These are phyloP conservation scores for Fraxinus americana DNA, from an alignment of 257 asterid genomes.

Conservation along the genomic window DNA sequence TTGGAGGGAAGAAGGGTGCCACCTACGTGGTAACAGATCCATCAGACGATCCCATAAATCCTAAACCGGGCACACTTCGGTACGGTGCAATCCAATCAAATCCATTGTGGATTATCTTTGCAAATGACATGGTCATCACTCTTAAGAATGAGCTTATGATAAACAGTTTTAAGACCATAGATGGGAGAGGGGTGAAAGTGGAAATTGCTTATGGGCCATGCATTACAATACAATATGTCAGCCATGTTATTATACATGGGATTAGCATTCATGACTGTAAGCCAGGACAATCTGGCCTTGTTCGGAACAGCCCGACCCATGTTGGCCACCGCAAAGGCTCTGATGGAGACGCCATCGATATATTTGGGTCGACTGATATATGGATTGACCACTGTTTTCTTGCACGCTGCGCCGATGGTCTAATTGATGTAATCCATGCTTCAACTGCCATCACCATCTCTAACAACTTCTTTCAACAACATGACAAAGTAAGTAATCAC, in stretches of 20 bases:
- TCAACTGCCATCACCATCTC: conserved; percentile 81
- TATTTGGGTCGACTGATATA: conserved; percentile 55
- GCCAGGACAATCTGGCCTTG: conserved; percentile 63
- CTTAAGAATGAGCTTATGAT: conserved; percentile 65
- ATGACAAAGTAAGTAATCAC: conserved; percentile 65
- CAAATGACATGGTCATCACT: conserved; percentile 57
- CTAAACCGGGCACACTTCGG: conserved; percentile 76
- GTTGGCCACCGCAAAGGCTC: conserved; percentile 64
- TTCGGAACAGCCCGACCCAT: conserved; percentile 52
- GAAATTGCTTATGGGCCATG: conserved; percentile 89
- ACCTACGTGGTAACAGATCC: conserved; percentile 59
- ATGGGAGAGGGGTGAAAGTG: conserved; percentile 85
- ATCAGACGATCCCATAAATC: conserved; percentile 58
- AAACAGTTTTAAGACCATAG: conserved; percentile 81
- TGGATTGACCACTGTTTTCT: conserved; percentile 91
- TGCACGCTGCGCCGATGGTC: conserved; percentile 61
- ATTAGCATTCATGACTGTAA: conserved; percentile 75
- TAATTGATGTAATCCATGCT: conserved; percentile 80
- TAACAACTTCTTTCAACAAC: conserved; percentile 76
- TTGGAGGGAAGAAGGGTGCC: conserved; percentile 68
- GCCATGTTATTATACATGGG: conserved; percentile 74
- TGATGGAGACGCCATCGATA: conserved; percentile 74
- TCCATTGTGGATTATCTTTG: conserved; percentile 76
- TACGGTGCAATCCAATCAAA: conserved; percentile 62
- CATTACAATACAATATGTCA: conserved; percentile 58